These are phyloP conservation scores for Dentipellis fragilis DNA, from an alignment of 768 basidiomycete species.

Conservation along the genomic window DNA sequence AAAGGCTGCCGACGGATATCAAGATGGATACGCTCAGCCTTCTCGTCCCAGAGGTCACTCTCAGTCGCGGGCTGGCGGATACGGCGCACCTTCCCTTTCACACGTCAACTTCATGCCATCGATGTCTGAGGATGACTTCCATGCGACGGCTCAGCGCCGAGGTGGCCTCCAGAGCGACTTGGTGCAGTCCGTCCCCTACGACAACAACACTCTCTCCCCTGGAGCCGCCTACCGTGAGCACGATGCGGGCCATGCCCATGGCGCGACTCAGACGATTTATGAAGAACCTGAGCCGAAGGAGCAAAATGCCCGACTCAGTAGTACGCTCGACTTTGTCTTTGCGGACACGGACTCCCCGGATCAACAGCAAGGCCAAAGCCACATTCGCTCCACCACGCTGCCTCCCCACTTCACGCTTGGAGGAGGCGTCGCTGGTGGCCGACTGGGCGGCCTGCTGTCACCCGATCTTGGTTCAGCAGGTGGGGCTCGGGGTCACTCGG, in stretches of 20 bases:
- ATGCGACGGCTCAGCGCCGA: slow-evolving; percentile 12
- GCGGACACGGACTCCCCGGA: slow-evolving; percentile 1
- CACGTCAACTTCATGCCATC: not conserved
- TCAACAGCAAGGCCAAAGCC: slow-evolving; percentile 10
- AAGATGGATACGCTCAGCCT: not conserved
- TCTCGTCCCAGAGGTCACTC: slow-evolving; percentile 3
- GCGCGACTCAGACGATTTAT: slow-evolving; percentile 3
- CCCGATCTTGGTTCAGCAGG: slow-evolving; percentile 7
- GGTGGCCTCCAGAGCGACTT: not conserved
- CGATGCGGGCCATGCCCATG: slow-evolving; percentile 5
- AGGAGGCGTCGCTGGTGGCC: slow-evolving; percentile 3
- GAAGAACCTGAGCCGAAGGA: slow-evolving; percentile 5
- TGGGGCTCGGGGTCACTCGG: slow-evolving; percentile 4
- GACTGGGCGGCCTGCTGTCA: slow-evolving; percentile 11
- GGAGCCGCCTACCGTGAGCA: slow-evolving; percentile 1
- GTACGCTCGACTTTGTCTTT: slow-evolving; percentile 5
- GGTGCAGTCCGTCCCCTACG: not conserved
- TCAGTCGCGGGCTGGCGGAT: not conserved
- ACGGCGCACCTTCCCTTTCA: not conserved
- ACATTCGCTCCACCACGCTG: slow-evolving; percentile 14
- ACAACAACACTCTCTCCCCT: not conserved
- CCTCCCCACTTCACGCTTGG: slow-evolving; percentile 13
- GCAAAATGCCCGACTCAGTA: slow-evolving; percentile 1
- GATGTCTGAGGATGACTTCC: slow-evolving; percentile 29
- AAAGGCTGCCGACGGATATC: not conserved